Conservation (phyloP, 495 filamentous ascomycete species). For the Peziza echinospora region DNA sequence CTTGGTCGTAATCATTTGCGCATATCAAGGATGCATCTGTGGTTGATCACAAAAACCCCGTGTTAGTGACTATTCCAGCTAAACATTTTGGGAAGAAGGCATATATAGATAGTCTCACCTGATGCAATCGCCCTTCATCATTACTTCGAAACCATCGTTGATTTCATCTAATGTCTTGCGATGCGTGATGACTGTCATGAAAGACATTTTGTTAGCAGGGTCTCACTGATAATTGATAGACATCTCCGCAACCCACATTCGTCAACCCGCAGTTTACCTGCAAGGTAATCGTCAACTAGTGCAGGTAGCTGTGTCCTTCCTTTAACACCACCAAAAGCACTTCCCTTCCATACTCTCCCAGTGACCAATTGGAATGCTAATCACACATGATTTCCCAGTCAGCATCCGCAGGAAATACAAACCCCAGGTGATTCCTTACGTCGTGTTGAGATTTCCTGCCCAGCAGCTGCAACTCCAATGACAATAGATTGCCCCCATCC, state of each 20-base stretch:
- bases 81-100: too few relatives aligned
- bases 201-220: not conserved
- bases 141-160: conserved; percentile 74
- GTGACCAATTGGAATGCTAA: conserved; percentile 96
- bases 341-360: conserved; percentile 91
- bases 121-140: conserved; percentile 93
- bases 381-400: not conserved
- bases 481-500: conserved; percentile 97
- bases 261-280: conserved; percentile 84
- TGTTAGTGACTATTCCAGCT: not conserved
- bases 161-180: conserved; percentile 58
- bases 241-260: conserved; percentile 33
- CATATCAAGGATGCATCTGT: not conserved
- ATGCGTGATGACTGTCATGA: conserved; percentile 59
- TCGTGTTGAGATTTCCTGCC: conserved; percentile 87
- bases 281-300: conserved; percentile 77
- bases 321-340: conserved; percentile 95
- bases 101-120: conserved; percentile 55
- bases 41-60: not conserved
- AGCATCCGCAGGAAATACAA: not conserved
- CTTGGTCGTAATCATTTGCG: too few relatives aligned
- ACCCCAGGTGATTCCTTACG: conserved; percentile 34
- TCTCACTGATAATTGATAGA: not conserved
- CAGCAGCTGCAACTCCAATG: conserved; percentile 92
- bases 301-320: conserved; percentile 77